These are phyloP conservation scores for Dothiorella sarmentorum DNA, from an alignment of 2,329 filamentous ascomycete species.

Conservation along the genomic window DNA sequence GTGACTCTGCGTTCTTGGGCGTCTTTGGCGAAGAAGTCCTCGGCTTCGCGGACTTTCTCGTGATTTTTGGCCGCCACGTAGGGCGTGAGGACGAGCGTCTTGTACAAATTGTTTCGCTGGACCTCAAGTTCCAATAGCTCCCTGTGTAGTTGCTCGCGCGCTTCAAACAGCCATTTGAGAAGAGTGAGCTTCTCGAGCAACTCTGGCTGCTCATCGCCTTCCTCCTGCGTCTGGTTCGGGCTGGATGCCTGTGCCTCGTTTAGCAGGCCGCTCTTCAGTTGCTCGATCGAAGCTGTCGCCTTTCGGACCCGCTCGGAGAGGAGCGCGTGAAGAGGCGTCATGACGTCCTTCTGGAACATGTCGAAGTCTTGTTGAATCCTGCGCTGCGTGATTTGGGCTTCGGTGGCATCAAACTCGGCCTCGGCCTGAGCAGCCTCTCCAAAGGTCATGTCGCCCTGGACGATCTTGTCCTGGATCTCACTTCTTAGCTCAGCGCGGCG, in stretches of 20 bases:
- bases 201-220: slow-evolving; percentile 92
- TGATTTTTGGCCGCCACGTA: slow-evolving; percentile 70
- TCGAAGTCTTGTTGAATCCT: slow-evolving; percentile 78
- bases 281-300: slow-evolving; percentile 73
- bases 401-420: slow-evolving; percentile 67
- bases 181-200: slow-evolving; percentile 90
- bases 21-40: slow-evolving; percentile 79
- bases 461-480: slow-evolving; percentile 76
- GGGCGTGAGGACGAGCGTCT: slow-evolving; percentile 76
- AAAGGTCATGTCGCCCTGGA: slow-evolving; percentile 74
- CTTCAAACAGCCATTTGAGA: slow-evolving; percentile 95
- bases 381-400: slow-evolving; percentile 68
- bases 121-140: slow-evolving; percentile 81
- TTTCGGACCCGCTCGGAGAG: slow-evolving; percentile 71
- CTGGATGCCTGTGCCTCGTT: slow-evolving; percentile 65
- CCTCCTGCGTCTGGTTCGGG: slow-evolving; percentile 85
- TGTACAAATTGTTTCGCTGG: slow-evolving; percentile 82
- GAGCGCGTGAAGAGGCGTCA: slow-evolving; percentile 78
- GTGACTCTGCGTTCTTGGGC: slow-evolving; percentile 66
- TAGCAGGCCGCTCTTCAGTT: slow-evolving; percentile 68
- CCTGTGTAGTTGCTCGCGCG: slow-evolving; percentile 80
- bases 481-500: slow-evolving; percentile 64
- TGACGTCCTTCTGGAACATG: slow-evolving; percentile 74
- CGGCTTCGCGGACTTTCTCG: slow-evolving; percentile 75
- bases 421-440: slow-evolving; percentile 80